Evolutionary conservation across 1,284 basidiomycete species (phyloP).

Genomic region (Puccinia brachypodii): DNA sequence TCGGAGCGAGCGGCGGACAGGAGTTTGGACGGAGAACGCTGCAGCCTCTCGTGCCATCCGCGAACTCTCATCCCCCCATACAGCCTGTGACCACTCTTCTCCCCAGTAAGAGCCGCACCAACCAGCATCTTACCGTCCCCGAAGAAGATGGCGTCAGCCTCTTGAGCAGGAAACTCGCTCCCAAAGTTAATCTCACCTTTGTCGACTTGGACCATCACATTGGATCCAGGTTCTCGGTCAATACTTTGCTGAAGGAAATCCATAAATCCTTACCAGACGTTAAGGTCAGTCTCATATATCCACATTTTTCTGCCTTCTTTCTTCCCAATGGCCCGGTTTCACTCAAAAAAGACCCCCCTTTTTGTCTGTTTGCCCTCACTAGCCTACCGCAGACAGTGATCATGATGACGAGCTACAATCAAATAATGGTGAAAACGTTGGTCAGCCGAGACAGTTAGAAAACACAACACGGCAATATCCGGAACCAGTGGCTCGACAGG

Average conservation of each 20-base stretch:
- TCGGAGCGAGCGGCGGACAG: background rate
- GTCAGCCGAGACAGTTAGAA: background rate
- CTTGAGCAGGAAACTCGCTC: constrained; percentile 29
- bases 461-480: background rate
- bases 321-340: background rate
- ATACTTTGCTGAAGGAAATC: constrained; percentile 45
- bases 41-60: background rate
- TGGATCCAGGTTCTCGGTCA: constrained; percentile 43
- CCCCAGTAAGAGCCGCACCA: background rate
- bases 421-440: background rate
- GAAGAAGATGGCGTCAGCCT: background rate
- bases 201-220: constrained; percentile 48
- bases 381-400: background rate
- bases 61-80: background rate
- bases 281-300: background rate
- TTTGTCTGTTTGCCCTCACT: background rate
- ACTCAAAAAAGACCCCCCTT: background rate
- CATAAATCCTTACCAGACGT: constrained; percentile 42
- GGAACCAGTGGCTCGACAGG: background rate
- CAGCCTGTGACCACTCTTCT: background rate
- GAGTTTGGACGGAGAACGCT: background rate
- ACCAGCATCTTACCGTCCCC: background rate
- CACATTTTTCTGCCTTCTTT: background rate
- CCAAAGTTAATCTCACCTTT: constrained; percentile 44
- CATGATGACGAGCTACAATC: background rate